A percentile compares a stretch with the other conserved stretches of the same genome.
These are phyloP conservation scores for Arabidopsis thaliana DNA, from an alignment of 345 rosid species.

Conservation along the genomic window DNA sequence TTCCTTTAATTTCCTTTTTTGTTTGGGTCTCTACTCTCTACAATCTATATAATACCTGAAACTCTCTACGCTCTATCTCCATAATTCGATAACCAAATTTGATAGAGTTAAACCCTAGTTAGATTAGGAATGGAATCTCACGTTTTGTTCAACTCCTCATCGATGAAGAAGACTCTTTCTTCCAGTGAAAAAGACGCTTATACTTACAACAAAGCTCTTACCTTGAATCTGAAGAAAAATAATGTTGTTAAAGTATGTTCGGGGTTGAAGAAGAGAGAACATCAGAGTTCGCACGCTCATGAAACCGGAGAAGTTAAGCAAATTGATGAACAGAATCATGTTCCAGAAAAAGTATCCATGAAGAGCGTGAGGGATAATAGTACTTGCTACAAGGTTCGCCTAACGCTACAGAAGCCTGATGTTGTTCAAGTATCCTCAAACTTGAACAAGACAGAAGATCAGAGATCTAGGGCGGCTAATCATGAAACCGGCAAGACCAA, in stretches of 20 bases:
- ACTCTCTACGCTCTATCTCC: not conserved
- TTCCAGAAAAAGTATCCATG: too few species aligned
- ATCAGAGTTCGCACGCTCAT: too few species aligned
- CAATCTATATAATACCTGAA: not conserved
- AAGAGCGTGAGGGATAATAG: too few species aligned
- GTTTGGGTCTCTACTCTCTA: not conserved
- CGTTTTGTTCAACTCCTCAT: not conserved
- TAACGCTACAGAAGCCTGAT: too few species aligned
- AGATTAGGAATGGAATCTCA: not conserved
- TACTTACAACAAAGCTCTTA: not conserved
- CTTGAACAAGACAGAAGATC: too few species aligned
- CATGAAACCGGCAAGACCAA: too few species aligned
- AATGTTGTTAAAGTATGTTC: not conserved
- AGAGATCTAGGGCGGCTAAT: too few species aligned
- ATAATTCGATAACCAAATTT: not conserved
- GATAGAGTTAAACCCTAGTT: not conserved
- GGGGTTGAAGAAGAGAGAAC: not conserved
- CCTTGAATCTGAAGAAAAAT: not conserved
- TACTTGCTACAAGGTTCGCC: too few species aligned
- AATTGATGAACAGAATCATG: too few species aligned
- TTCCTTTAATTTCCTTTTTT: slow-evolving; percentile 1
- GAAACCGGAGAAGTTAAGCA: too few species aligned
- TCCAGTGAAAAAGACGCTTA: not conserved
- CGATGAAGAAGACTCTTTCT: not conserved
- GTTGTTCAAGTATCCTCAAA: too few species aligned